Base-by-base conservation (phyloP, 1,284 basidiomycete genomes). In the Coniferiporia weirii region DNA sequence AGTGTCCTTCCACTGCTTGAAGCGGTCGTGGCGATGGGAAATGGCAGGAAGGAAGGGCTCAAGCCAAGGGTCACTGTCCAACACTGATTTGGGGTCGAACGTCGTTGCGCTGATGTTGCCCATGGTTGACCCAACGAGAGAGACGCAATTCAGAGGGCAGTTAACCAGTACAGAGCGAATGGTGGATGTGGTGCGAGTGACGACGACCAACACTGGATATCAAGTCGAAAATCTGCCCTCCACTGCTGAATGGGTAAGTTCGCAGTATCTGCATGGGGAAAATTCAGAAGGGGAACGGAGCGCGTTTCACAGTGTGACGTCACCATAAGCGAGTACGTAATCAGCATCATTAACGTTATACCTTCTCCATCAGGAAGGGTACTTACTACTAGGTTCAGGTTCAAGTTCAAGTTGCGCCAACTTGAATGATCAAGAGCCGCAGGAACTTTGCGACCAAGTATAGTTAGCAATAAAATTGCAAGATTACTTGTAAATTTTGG, bases 31-130 rank as follows among this genome's bases (percentile, higher is more conserved):
- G 52, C 94, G 83, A 64, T 83, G 77, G 59, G 84, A 76, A 71
- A 97, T 88, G 50, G 84, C 80, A 20, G 81, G 77, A 43, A 89
- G 78, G 70, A 89, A 85, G 1, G 87, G 86, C 66, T 88, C 83
- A 44, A 97, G 85, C 77, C 89, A 91, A 15, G 78, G 76, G 69
- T 92, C 90, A 64, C 83, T 73, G 48, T 80, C 73, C 60, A 87
- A 74, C 43, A 91, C 75, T 46, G 75, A 71, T 67, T 84, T 74
- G 8, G 79, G 71, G 63, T 84, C 78, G 62, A 89, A 62, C 12
- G 52, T 44, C 27, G 19, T 40, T 13, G 52, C 22, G 35, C 27
- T 54, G 38, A 49, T 44, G 19, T 43, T 52, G 38, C 53, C 53
- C 40, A 46, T 55, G n/a, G 27, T 27, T 27, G 27, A 27, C 27